A percentile compares a stretch with the other conserved stretches of the same genome.
Evolutionary conservation across 1,139 yeast genomes (phyloP).

Genomic region (Nakaseomyces nivariensis): DNA sequence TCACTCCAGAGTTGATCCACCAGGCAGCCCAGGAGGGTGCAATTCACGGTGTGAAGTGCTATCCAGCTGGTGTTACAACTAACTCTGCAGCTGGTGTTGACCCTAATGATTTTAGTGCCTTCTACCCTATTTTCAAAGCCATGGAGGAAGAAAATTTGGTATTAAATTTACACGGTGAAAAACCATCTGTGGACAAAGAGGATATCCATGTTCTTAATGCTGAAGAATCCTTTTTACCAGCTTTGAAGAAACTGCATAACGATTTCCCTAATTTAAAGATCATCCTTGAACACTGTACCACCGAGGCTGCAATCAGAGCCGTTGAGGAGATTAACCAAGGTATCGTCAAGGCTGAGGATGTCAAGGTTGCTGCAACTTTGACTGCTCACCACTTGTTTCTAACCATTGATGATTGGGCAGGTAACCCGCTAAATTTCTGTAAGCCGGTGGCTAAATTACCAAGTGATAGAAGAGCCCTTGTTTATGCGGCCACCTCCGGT

Average conservation of each 20-base stretch:
- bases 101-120: slow-evolving; percentile 78
- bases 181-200: slow-evolving; percentile 51
- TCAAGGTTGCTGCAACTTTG: slow-evolving; percentile 75
- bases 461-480: slow-evolving; percentile 64
- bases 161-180: slow-evolving; percentile 89
- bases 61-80: slow-evolving; percentile 98
- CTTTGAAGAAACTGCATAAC: slow-evolving; percentile 60
- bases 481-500: slow-evolving; percentile 86
- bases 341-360: slow-evolving; percentile 32
- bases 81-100: slow-evolving; percentile 90
- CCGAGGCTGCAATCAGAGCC: slow-evolving; percentile 74
- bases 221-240: slow-evolving; percentile 89
- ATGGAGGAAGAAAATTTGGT: slow-evolving; percentile 72
- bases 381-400: slow-evolving; percentile 90
- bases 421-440: slow-evolving; percentile 88
- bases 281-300: slow-evolving; percentile 90
- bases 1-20: slow-evolving; percentile 76
- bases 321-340: slow-evolving; percentile 59
- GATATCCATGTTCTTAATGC: slow-evolving; percentile 85
- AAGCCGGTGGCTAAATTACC: slow-evolving; percentile 97
- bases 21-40: slow-evolving; percentile 67
- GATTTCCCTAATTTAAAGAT: slow-evolving; percentile 85
- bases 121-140: slow-evolving; percentile 81
- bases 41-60: slow-evolving; percentile 82
- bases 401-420: slow-evolving; percentile 94